Conservation (phyloP, 306 rosid species). For the Prinsepia uniflora region DNA sequence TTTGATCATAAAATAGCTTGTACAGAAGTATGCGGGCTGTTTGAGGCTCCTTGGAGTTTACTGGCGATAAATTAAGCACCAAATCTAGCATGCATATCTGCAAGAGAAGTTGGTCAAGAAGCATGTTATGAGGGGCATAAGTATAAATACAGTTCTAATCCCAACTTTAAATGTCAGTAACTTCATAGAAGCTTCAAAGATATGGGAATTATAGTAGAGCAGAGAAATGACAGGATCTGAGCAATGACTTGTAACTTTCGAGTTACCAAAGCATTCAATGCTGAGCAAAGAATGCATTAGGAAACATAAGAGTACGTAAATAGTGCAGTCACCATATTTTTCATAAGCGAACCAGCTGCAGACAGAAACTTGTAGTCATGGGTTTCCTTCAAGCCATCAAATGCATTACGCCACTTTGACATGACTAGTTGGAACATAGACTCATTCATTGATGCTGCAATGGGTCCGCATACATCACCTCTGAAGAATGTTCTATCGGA, state of each 20-base stretch:
- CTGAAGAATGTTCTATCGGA: constrained; percentile 47
- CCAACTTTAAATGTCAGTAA: not conserved
- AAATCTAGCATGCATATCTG: constrained; percentile 90
- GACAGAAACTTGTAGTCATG: constrained; percentile 71
- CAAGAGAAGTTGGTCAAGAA: constrained; percentile 35
- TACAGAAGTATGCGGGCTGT: constrained; percentile 89
- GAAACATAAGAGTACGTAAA: constrained; percentile 18
- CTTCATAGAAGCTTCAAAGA: not conserved
- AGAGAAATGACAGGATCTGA: too few relatives aligned
- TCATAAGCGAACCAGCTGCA: constrained; percentile 89
- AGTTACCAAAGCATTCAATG: too few relatives aligned
- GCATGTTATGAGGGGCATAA: constrained; percentile 15
- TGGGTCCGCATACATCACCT: constrained; percentile 87
- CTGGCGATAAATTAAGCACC: constrained; percentile 70
- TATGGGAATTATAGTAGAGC: not conserved
- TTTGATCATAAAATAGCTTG: constrained; percentile 93
- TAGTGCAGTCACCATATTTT: constrained; percentile 63
- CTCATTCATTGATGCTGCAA: constrained; percentile 86
- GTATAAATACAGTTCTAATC: not conserved
- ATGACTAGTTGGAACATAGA: constrained; percentile 85
- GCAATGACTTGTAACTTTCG: too few relatives aligned
- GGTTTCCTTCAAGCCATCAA: constrained; percentile 83
- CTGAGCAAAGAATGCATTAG: too few relatives aligned
- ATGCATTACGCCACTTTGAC: constrained; percentile 75
- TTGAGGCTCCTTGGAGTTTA: constrained; percentile 76